Base-by-base conservation (phyloP, 768 basidiomycete genomes). In the Lactarius vividus region DNA sequence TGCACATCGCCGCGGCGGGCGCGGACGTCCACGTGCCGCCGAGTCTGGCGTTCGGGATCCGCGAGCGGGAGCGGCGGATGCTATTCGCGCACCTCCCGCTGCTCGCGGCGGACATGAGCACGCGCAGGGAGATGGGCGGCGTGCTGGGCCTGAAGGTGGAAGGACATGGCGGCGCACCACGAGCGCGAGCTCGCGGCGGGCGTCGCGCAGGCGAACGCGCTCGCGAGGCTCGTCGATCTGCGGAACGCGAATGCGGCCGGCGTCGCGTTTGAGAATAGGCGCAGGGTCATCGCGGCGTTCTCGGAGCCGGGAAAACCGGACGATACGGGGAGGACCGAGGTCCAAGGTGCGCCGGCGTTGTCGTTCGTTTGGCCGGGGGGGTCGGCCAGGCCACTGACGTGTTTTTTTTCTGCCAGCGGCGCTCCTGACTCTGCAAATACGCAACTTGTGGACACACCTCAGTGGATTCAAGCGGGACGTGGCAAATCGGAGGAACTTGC, bases 161-260 rank as follows among this genome's bases (percentile, higher is more conserved):
- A 59, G n/a, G 60, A n/a, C 9, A 54, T 39, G 26, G 44, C 63
- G 33, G 53, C 33, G 58, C 33, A 26, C 64, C 70, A 62, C 70
- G 71, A 63, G 44, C 69, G 71, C 58, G 76, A 73, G 29, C 73
- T 74, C 64, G 69, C 72, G 54, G 72, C 71, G 46, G 81, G 85
- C 70, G 57, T 79, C 35, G 65, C 66, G 63, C 88, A 87, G 72
- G 80, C 82, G 6, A 82, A 78, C 66, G 73, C 77, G 71, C 82
- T 97, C 63, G 87, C 89, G 52, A 82, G 83, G 70, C 76, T 94
- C 35, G 77, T 94, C 26, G 94, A 97, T 77, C 77, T 98, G 71
- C 80, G 88, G 68, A 98, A 98, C 73, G 90, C 96, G 20, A 92
- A 90, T 70, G 91, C 93, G 33, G 80, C 77, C 35, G 94, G 93